Evolutionary conservation across 805 yeast genomes (phyloP), one percentile per base, ranked within the genome.

Genomic region (Metschnikowia henanensis): DNA sequence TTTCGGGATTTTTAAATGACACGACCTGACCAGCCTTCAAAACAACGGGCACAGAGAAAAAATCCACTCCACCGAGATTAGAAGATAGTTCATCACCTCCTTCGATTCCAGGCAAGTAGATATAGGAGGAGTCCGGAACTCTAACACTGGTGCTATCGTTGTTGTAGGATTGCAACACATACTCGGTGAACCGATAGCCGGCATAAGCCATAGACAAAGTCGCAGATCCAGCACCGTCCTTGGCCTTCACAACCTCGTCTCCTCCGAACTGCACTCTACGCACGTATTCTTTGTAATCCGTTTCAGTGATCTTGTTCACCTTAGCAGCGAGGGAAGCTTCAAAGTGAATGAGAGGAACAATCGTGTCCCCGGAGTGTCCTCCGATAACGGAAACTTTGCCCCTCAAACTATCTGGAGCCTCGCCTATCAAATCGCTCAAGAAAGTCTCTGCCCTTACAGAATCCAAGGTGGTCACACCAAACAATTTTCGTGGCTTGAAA

Each of bases 71-170:
- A 23, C 70, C 60, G 43, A 69, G 64, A 46, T 60, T 49, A 10
- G 62, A 39, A 9, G 73, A 64, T 34, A 77, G 64, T 38, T 61
- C 58, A 26, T 65, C 57, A 26, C 84, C 87, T 35, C 75, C 70
- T 30, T 65, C 65, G 19, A 79, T 57, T 16, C 79, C 82, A 12
- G 80, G 78, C 50, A 84, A 73, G 57, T 79, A 79, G 25, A 77
- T 61, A 56, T 70, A 77, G 3, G 80, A 68, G 8, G 78, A 70
- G 49, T 77, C 81, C 5, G 77, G 72, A 15, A 69, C 43, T 3
- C 19, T 20, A 12, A 32, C 41, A 4, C 19, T 12, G 21, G 22
- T 15, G 3, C 39, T 25, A 16, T 25, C 30, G 31, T 41, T 37
- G 19, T 44, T 26, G 35, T 39, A 41, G 7, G 57, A 53, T 28